Evolutionary conservation across 208 protist species (phyloP).

Genomic region (Crithidia mellificae): DNA sequence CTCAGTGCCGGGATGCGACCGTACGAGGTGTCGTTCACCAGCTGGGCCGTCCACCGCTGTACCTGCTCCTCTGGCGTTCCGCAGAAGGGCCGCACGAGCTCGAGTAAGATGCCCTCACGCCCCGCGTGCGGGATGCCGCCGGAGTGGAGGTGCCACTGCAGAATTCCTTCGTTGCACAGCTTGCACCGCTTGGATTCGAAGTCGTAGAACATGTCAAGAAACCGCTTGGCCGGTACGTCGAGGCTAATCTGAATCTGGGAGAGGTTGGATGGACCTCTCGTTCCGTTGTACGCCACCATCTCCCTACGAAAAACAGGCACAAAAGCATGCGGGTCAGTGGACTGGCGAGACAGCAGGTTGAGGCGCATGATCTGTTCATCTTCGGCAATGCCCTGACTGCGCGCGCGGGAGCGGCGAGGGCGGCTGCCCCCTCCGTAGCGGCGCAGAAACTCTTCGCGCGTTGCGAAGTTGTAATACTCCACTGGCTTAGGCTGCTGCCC

Average conservation of each 20-base stretch:
- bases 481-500: background rate
- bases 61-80: constrained; percentile 83
- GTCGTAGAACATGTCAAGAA: constrained; percentile 82
- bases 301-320: constrained; percentile 70
- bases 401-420: background rate
- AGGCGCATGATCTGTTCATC: constrained; percentile 6
- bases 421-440: background rate
- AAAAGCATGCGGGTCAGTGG: constrained; percentile 39
- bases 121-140: constrained; percentile 68
- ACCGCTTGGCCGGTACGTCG: constrained; percentile 61
- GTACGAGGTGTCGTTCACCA: constrained; percentile 51
- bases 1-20: constrained; percentile 69
- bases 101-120: constrained; percentile 73
- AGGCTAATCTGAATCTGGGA: constrained; percentile 45
- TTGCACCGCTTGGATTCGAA: constrained; percentile 81
- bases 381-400: background rate
- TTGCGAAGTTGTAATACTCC: constrained; percentile 43
- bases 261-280: background rate
- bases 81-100: constrained; percentile 80
- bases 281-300: constrained; percentile 34
- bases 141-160: constrained; percentile 76
- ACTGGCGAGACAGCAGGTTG: background rate
- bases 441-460: constrained; percentile 14
- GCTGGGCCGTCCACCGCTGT: constrained; percentile 67
- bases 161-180: constrained; percentile 84